These are phyloP conservation scores for Microascus cirrosus DNA, from an alignment of 2,329 filamentous ascomycete species.

Conservation along the genomic window DNA sequence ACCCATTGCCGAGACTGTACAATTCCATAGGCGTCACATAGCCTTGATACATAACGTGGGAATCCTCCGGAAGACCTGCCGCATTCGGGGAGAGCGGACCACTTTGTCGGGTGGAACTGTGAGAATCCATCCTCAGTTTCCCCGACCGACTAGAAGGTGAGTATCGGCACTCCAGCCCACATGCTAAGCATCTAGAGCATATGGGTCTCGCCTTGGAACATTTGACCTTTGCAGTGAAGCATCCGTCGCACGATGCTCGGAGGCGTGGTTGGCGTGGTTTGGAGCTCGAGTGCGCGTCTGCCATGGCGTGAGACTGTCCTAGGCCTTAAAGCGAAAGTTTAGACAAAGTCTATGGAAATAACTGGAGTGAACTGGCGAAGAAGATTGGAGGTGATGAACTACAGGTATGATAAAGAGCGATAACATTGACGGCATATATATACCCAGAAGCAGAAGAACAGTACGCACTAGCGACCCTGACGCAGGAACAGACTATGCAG, in stretches of 20 bases:
- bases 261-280: constrained; percentile 24
- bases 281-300: background rate
- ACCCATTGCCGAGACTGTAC: constrained; percentile 24
- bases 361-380: too few relatives aligned
- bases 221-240: constrained; percentile 45
- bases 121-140: constrained; percentile 5
- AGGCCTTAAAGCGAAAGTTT: background rate
- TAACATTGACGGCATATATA: background rate
- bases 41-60: background rate
- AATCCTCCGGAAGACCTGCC: background rate
- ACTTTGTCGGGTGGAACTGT: background rate
- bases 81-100: too few relatives aligned
- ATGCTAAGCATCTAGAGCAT: constrained; percentile 38
- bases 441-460: background rate
- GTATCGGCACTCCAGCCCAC: constrained; percentile 37
- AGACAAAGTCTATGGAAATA: background rate
- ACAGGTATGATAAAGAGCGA: background rate
- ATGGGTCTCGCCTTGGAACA: constrained; percentile 42
- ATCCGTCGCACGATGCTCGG: constrained; percentile 40
- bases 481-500: background rate
- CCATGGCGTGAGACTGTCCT: too few relatives aligned
- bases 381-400: too few relatives aligned
- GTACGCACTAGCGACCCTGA: background rate
- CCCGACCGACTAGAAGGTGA: constrained; percentile 39
- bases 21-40: constrained; percentile 11